Evolutionary conservation across 208 protist genomes (phyloP), one percentile per base, ranked within the genome.

Genomic region (Wallacemonas sp.): DNA sequence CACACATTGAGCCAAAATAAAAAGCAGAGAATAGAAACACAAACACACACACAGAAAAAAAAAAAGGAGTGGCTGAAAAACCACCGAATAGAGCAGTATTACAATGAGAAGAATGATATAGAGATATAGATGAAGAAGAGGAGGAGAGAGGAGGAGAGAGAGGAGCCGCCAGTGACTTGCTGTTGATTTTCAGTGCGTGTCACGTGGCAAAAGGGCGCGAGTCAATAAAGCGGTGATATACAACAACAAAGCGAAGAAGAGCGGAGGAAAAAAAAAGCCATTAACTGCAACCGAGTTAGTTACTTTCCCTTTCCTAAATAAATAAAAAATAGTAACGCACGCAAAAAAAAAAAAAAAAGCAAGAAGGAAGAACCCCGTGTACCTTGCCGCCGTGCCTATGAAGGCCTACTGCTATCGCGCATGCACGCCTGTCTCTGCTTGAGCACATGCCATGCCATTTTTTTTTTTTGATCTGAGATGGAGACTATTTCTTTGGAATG

Each of bases 321-420:
- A 30, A 1, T 30, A 31, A 71, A 44, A 39, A 41, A 54, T 19
- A 47, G 44, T 34, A 63, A 14, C 14, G 2, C n/a, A n/a, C n/a
- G n/a, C n/a, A 71, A 33, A 64, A 62, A 74, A 45, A 55, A 56
- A 30, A 62, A 61, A 67, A 63, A 15, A 45, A 73, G n/a, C 51
- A 59, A 74, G 49, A 61, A 53, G 46, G 62, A 62, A 26, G 44
- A 30, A 15, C 8, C 11, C 11, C 8, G 24, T 26, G 47, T 49
- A 49, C n/a, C n/a, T n/a, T n/a, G n/a, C n/a, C n/a, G n/a, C n/a
- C n/a, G n/a, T n/a, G n/a, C n/a, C n/a, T n/a, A n/a, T n/a, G n/a
- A n/a, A n/a, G n/a, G n/a, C n/a, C n/a, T n/a, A n/a, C n/a, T n/a
- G n/a, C n/a, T n/a, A n/a, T n/a, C 36, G 36, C 36, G 36, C 36